Base-by-base conservation (phyloP, 192 early-diverging fungal species). In the Rhizophagus sp. region DNA sequence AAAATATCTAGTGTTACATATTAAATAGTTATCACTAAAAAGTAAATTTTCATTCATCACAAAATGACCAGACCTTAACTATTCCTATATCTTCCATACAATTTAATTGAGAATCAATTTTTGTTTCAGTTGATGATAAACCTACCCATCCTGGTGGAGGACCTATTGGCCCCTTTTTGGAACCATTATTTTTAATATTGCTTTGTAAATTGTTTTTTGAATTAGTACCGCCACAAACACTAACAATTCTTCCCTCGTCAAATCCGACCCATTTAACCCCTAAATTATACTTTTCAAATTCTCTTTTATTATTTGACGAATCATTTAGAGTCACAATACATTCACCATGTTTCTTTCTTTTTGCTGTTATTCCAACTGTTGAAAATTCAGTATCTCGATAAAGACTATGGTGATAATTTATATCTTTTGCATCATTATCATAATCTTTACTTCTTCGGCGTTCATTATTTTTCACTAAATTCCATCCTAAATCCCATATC, bases 401-500 rank as follows among this genome's bases (percentile, higher is more conserved):
- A 47, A 33, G 39, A 66, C 39, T 19, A 71, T 71, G 36, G 22
- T 47, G 68, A 34, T 30, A 57, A n/a, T 44, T 44, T 44, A 27
- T 74, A 17, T n/a, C 22, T 12, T 74, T 49, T 61, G 0, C 9
- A n/a, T 41, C 17, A 47, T 74, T n/a, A 25, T 74, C 52, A 34
- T 61, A 27, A 30, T 62, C 52, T 22, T 75, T 62, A 22, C 34
- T 61, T 27, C 39, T 75, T 57, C 50, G 47, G 39, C 6, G 15
- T 12, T 34, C 25, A 52, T n/a, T 57, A 33, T 50, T 52, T n/a
- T 62, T 67, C 65, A 33, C 30, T 13, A 30, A 30, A 34, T 67
- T 67, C 65, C 65, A 67, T 22, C 73, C 52, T n/a, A 88, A 79
- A 65, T 87, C 81, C 88, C 88, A 89, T 13, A 89, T 76, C 50